Conservation (phyloP, 176 grass and related monocot species). For the Pharus latifolius region DNA sequence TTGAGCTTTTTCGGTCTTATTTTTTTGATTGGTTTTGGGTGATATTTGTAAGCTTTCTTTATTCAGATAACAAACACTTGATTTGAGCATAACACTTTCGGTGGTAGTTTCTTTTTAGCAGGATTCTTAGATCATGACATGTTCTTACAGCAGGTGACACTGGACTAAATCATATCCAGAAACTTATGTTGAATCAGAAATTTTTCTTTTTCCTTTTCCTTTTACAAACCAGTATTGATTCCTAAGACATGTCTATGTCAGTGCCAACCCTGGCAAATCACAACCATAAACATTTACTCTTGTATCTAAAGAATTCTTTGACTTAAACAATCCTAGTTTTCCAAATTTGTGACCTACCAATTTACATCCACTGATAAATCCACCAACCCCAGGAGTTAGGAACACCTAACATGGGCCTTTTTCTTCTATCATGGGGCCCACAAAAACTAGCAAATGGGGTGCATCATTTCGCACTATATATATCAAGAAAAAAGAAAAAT, state of each 20-base stretch:
- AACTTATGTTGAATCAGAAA: not conserved
- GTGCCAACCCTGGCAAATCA: not conserved
- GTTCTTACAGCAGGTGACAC: not conserved
- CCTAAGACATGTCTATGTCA: not conserved
- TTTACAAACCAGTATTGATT: not conserved
- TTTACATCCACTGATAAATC: not conserved
- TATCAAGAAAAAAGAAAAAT: not conserved
- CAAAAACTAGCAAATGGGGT: not conserved
- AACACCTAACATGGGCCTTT: not conserved
- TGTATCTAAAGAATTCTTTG: not conserved
- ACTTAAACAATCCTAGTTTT: not conserved
- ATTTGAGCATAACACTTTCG: not conserved
- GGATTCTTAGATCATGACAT: not conserved
- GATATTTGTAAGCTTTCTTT: not conserved
- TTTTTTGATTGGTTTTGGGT: not conserved
- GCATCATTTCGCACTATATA: not conserved
- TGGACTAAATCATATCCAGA: not conserved
- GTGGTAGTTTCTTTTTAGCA: not conserved
- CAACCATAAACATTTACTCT: not conserved
- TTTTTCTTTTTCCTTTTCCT: not conserved
- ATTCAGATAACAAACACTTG: not conserved
- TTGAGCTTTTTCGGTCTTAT: no score
- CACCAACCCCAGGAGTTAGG: constrained; percentile 10
- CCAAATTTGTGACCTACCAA: not conserved
- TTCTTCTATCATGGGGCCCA: not conserved